Percentiles rank a stretch among this genome's conserved stretches.
Evolutionary conservation across 1,284 basidiomycete species (phyloP).

Genomic region (Heterobasidion annosum): DNA sequence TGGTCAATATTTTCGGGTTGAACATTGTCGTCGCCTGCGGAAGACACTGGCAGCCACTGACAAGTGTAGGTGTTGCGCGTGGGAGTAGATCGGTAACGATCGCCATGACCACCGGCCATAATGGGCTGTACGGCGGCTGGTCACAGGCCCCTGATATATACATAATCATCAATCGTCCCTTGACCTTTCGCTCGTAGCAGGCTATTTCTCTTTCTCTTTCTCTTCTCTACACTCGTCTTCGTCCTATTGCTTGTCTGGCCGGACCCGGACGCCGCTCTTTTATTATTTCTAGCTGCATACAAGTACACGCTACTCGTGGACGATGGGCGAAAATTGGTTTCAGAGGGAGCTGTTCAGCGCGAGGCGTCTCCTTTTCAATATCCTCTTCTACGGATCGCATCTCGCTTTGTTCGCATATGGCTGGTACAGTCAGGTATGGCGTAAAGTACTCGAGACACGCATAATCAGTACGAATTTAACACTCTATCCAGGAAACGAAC

Average conservation of each 20-base stretch:
- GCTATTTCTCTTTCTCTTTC: conserved; percentile 8
- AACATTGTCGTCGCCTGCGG: no score
- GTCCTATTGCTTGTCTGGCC: conserved; percentile 35
- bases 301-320: conserved; percentile 15
- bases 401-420: conserved; percentile 67
- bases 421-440: conserved; percentile 65
- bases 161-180: neutral
- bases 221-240: conserved; percentile 6
- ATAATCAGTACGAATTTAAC: no score
- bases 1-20: no score
- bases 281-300: conserved; percentile 8
- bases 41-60: neutral
- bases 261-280: conserved; percentile 34
- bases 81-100: conserved; percentile 1
- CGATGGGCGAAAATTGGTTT: conserved; percentile 64
- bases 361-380: conserved; percentile 60
- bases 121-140: neutral
- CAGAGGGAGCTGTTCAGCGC: conserved; percentile 56
- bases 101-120: conserved; percentile 3
- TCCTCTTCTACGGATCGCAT: conserved; percentile 71
- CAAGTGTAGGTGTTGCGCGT: neutral
- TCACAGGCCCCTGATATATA: neutral
- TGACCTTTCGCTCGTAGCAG: conserved; percentile 7
- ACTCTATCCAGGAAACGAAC: conserved; percentile 45
- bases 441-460: no score